These are phyloP conservation scores for Anaeromyces robustus DNA, from an alignment of 192 early-diverging fungal species.

Conservation along the genomic window DNA sequence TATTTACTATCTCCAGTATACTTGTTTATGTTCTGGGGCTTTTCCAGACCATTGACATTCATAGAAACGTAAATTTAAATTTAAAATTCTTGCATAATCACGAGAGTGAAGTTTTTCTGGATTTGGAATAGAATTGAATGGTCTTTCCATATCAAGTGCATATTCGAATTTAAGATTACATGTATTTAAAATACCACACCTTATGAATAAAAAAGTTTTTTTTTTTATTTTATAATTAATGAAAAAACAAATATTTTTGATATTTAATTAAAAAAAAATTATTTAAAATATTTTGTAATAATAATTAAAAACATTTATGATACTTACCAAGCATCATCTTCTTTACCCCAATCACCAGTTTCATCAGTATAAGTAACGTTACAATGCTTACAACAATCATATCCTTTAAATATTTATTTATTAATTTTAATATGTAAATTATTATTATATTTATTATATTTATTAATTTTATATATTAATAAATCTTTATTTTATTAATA, in stretches of 20 bases:
- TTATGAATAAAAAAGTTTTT: not conserved
- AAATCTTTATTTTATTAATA: too few relatives aligned
- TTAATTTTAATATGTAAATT: too few relatives aligned
- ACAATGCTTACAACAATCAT: not conserved
- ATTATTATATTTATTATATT: too few relatives aligned
- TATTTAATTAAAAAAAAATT: too few relatives aligned
- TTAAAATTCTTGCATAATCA: not conserved
- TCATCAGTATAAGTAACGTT: not conserved
- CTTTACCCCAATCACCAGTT: not conserved
- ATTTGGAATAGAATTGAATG: not conserved
- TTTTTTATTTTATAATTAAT: too few relatives aligned
- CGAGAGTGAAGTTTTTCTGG: not conserved
- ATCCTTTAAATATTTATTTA: too few relatives aligned
- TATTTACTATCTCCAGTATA: not conserved
- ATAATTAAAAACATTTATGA: not conserved
- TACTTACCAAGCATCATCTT: not conserved
- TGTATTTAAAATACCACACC: not conserved
- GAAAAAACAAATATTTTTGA: not conserved
- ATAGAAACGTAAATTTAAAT: not conserved
- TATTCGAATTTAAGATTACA: not conserved
- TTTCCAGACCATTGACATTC: not conserved
- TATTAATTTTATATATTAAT: too few relatives aligned
- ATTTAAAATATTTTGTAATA: not conserved
- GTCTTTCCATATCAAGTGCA: not conserved
- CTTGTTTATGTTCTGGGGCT: not conserved